Percentiles rank a stretch among this genome's conserved stretches.
These are phyloP conservation scores for Tranzscheliella williamsii DNA, from an alignment of 1,284 basidiomycete species.

Conservation along the genomic window DNA sequence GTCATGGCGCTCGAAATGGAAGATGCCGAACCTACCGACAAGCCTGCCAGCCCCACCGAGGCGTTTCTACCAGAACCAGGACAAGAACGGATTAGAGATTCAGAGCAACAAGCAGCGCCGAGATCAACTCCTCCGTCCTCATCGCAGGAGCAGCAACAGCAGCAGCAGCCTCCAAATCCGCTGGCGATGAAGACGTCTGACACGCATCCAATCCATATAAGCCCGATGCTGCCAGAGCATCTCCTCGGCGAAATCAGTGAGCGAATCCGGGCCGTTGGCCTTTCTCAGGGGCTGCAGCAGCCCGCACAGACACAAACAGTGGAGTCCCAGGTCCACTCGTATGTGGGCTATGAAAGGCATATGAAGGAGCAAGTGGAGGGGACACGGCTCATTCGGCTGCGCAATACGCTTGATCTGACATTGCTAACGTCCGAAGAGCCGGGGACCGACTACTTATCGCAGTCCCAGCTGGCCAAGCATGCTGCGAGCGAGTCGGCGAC, in stretches of 20 bases:
- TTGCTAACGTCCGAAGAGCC: slow-evolving; percentile 20
- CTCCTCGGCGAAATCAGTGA: slow-evolving; percentile 30
- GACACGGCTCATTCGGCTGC: slow-evolving; percentile 43
- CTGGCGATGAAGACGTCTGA: slow-evolving; percentile 55
- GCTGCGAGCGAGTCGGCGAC: slow-evolving; percentile 10
- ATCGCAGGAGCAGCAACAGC: slow-evolving; percentile 7
- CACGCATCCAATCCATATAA: slow-evolving; percentile 57
- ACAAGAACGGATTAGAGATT: too few species aligned
- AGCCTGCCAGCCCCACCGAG: too few species aligned
- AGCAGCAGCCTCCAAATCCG: slow-evolving; percentile 7
- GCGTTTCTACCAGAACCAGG: too few species aligned
- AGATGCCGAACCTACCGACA: slow-evolving; percentile 10
- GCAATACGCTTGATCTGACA: slow-evolving; percentile 35
- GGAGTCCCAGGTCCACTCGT: slow-evolving; percentile 1
- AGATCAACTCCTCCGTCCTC: too few species aligned
- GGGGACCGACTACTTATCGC: slow-evolving; percentile 13
- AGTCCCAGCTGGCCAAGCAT: slow-evolving; percentile 19
- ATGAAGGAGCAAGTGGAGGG: slow-evolving; percentile 29
- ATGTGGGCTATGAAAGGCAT: slow-evolving; percentile 19
- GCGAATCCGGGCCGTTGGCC: slow-evolving; percentile 18
- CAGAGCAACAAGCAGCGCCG: too few species aligned
- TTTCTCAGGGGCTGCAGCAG: slow-evolving; percentile 8
- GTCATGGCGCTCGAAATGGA: slow-evolving; percentile 42
- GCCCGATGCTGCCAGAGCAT: slow-evolving; percentile 43
- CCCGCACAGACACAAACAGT: background rate